Conservation (phyloP, 139 green algal genomes). For the Ostreobium quekettii region DNA sequence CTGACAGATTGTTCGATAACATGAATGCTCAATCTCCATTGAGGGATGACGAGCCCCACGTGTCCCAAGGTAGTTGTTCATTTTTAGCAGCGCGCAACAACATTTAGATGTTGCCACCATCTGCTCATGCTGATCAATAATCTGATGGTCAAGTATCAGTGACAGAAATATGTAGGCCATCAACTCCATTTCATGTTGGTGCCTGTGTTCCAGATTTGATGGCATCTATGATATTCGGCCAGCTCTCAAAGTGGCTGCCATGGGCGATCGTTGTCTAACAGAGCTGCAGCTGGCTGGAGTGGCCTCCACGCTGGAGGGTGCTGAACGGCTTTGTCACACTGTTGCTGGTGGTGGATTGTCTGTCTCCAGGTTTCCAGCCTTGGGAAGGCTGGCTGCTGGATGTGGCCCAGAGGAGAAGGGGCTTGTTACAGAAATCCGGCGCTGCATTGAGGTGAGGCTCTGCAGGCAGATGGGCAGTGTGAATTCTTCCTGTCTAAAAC, state of each 20-base stretch:
- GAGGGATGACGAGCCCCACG: neutral
- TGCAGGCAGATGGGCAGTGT: neutral
- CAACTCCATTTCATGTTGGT: neutral
- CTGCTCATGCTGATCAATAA: slow-evolving; percentile 1
- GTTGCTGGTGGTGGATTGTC: neutral
- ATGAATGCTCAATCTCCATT: too few relatives aligned
- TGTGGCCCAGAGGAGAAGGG: slow-evolving; percentile 32
- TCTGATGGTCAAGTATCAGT: too few relatives aligned
- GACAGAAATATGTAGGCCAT: neutral
- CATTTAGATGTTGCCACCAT: neutral
- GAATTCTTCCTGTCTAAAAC: neutral
- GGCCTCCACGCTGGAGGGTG: slow-evolving; percentile 45
- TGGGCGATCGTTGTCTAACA: slow-evolving; percentile 33
- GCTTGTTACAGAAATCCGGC: slow-evolving; percentile 29
- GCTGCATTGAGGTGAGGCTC: slow-evolving; percentile 38
- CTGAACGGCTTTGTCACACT: slow-evolving; percentile 14
- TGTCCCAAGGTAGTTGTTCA: neutral
- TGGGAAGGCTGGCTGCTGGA: slow-evolving; percentile 33
- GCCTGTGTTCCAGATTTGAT: slow-evolving; percentile 24
- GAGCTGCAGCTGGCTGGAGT: slow-evolving; percentile 59
- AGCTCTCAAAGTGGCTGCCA: slow-evolving; percentile 34
- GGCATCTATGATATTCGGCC: slow-evolving; percentile 48
- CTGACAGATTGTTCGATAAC: too few relatives aligned
- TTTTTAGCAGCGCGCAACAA: neutral
- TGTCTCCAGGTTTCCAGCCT: slow-evolving; percentile 17